Base-by-base conservation (phyloP, 345 rosid species). In the Eucalyptus globulus region DNA sequence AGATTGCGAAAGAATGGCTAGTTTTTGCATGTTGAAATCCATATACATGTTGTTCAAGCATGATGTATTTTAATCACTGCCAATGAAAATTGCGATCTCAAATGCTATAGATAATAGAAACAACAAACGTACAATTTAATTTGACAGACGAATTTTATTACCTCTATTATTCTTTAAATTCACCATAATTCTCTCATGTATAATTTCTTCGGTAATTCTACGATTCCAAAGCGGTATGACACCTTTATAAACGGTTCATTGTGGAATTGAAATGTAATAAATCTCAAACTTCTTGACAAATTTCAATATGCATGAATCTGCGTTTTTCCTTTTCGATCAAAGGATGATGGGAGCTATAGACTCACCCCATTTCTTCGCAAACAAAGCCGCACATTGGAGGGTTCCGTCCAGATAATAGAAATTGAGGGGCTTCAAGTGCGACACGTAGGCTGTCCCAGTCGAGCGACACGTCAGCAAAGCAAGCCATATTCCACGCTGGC, bases 121-220 rank as follows among this genome's bases (percentile, higher is more conserved):
- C n/a, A 62, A 29, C 34, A 62, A 62, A 62, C 16, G 5, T 62
- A 62, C 34, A 29, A 29, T 29, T 6, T 14, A 27, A 62, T 62
- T 1, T 6, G 15, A 62, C 2, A 2, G 16, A 27, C 1, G 2
- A 13, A 62, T 6, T 62, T 62, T 62, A 0, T 62, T 6, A 14
- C 34, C 17, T 62, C 69, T 29, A 27, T 12, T 62, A 62, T 27
- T 62, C 69, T 62, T 27, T 8, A 62, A 62, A 62, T 27, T 29
- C 34, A 27, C 31, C 17, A 2, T 62, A 27, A 27, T 62, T 62
- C 31, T 60, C 31, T 62, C 7, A 29, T 14, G 31, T 27, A 62
- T 62, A 62, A 29, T 62, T 29, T 62, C 4, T 29, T 62, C 31
- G 17, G 69, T 62, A 62, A 29, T 62, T 62, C 17, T 62, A 29